Percentiles rank a stretch among this genome's conserved stretches.
Conservation (phyloP, 306 rosid species). For the Chamaecrista fasciculata region DNA sequence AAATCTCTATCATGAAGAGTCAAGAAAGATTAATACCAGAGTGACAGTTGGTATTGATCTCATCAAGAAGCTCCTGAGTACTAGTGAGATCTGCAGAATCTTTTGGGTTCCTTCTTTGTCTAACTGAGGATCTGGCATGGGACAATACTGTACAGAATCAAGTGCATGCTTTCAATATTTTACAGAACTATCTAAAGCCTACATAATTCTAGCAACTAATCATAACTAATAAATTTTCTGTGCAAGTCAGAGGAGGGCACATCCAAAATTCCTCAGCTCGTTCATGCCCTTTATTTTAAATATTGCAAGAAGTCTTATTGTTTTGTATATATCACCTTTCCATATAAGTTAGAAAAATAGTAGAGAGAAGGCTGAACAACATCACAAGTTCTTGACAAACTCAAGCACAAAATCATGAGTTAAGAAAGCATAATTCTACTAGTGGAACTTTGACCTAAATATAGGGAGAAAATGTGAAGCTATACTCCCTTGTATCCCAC, state of each 20-base stretch:
- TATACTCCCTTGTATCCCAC: not conserved
- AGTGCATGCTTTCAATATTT: slow-evolving; percentile 7
- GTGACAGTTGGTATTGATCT: slow-evolving; percentile 64
- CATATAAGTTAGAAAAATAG: not conserved
- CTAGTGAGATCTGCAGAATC: slow-evolving; percentile 72
- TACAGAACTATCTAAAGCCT: not conserved
- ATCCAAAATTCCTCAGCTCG: not conserved
- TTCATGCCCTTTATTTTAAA: too few relatives aligned
- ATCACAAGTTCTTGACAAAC: too few relatives aligned
- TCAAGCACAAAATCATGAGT: too few relatives aligned
- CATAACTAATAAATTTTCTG: not conserved
- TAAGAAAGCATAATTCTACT: too few relatives aligned
- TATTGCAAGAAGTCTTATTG: not conserved
- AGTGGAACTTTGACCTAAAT: too few relatives aligned
- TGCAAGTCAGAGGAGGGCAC: not conserved
- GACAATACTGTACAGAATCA: slow-evolving; percentile 12
- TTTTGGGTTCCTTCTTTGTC: slow-evolving; percentile 89
- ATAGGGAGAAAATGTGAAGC: too few relatives aligned
- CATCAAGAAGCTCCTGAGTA: slow-evolving; percentile 71
- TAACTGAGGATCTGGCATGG: slow-evolving; percentile 63
- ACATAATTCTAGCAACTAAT: not conserved
- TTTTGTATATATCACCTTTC: not conserved
- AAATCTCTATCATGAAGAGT: slow-evolving; percentile 20
- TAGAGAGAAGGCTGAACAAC: not conserved
- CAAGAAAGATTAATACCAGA: slow-evolving; percentile 45